A percentile compares a stretch with the other conserved stretches of the same genome.
These are phyloP conservation scores for Agapanthus africanus DNA, from an alignment of 106 monocot genomes.

Conservation along the genomic window DNA sequence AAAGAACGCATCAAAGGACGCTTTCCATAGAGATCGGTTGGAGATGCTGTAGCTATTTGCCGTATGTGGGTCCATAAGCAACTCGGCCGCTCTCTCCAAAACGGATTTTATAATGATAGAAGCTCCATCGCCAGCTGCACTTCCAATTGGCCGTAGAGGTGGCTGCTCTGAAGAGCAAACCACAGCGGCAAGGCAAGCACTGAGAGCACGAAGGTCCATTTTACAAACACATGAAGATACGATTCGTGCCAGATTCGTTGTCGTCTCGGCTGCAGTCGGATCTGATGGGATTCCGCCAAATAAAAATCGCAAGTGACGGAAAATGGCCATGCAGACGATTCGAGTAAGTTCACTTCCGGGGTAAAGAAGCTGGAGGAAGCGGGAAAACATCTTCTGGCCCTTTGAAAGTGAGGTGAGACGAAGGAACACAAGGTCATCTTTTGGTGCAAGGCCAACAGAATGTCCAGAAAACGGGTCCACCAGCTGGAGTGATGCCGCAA, in stretches of 20 bases:
- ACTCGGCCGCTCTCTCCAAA: conserved; percentile 32
- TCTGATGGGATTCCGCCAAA: conserved; percentile 35
- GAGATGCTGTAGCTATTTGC: too few species aligned
- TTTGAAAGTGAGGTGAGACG: conserved; percentile 27
- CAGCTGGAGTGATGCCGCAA: conserved; percentile 41
- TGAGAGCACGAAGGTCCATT: conserved; percentile 35
- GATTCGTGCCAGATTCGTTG: conserved; percentile 19
- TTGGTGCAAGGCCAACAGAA: conserved; percentile 21
- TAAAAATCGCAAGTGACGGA: conserved; percentile 36
- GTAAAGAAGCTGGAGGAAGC: conserved; percentile 28
- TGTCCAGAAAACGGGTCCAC: conserved; percentile 34
- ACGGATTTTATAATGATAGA: conserved; percentile 26
- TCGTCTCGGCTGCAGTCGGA: conserved; percentile 26
- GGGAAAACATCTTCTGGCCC: conserved; percentile 32
- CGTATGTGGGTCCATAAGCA: conserved; percentile 15
- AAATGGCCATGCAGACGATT: conserved; percentile 44
- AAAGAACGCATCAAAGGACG: conserved; percentile 49
- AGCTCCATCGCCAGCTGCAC: conserved; percentile 29
- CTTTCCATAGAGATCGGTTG: conserved; percentile 29
- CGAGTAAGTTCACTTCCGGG: conserved; percentile 37
- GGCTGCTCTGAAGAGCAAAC: conserved; percentile 39
- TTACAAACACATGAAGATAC: conserved; percentile 25
- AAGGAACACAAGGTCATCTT: conserved; percentile 37
- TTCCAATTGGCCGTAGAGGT: conserved; percentile 34
- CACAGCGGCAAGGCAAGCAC: conserved; percentile 44